Evolutionary conservation across 2,329 filamentous ascomycete species (phyloP).

Genomic region (Cordyceps javanica): DNA sequence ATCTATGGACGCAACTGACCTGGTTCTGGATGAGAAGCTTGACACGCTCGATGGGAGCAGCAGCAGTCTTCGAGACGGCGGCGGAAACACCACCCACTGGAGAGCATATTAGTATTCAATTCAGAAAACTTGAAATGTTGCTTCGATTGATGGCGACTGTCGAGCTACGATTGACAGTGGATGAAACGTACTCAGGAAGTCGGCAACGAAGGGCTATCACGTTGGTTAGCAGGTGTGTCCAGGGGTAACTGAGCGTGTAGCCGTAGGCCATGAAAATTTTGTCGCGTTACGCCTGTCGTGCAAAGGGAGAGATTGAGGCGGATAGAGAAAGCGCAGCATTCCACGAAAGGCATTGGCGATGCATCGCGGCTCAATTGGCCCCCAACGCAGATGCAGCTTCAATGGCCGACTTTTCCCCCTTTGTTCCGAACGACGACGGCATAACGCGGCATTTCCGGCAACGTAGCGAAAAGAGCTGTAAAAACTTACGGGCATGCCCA

Average conservation of each 20-base stretch:
- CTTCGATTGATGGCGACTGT: background rate
- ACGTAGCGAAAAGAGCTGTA: slow-evolving; percentile 12
- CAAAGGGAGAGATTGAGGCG: background rate
- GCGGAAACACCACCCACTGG: slow-evolving; percentile 99
- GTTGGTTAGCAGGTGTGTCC: slow-evolving; percentile 28
- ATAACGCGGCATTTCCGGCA: slow-evolving; percentile 24
- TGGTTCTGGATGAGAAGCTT: slow-evolving; percentile 99
- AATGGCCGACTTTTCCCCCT: background rate
- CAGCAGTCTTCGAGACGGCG: slow-evolving; percentile 99
- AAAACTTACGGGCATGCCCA: slow-evolving; percentile 62
- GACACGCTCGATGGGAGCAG: slow-evolving; percentile 99
- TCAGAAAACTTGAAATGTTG: background rate
- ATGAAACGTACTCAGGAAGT: slow-evolving; percentile 90
- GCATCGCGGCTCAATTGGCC: slow-evolving; percentile 18
- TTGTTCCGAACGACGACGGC: slow-evolving; percentile 20
- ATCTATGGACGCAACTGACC: slow-evolving; percentile 52
- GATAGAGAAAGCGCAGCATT: background rate
- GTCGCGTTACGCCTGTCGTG: background rate
- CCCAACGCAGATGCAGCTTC: slow-evolving; percentile 2
- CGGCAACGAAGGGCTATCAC: slow-evolving; percentile 80
- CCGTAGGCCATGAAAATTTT: slow-evolving; percentile 12
- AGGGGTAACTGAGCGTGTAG: slow-evolving; percentile 3
- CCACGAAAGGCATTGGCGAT: background rate
- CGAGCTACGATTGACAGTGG: background rate
- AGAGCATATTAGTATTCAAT: slow-evolving; percentile 22